Conservation (phyloP, 2,329 filamentous ascomycete genomes). For the Teratosphaeria pseudoeucalypti region DNA sequence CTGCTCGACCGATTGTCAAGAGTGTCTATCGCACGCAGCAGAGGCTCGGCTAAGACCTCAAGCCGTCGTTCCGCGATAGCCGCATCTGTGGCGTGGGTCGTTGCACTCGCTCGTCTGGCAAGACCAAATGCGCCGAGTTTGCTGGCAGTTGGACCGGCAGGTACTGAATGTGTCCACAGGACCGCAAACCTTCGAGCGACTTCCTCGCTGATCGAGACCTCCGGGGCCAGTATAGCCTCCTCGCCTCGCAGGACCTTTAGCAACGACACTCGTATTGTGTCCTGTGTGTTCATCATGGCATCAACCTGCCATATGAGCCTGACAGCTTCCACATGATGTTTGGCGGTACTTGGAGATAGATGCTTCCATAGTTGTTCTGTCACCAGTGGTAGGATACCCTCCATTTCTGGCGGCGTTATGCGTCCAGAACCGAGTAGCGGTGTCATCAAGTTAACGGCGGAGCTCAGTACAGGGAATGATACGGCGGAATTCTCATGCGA, state of each 20-base stretch:
- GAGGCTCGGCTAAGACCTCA: conserved; percentile 65
- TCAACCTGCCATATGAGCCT: conserved; percentile 81
- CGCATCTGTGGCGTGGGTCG: conserved; percentile 14
- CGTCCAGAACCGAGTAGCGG: conserved; percentile 3
- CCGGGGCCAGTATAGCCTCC: background rate
- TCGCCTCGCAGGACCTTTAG: conserved; percentile 1
- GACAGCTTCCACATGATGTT: conserved; percentile 89
- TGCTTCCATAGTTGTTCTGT: conserved; percentile 68
- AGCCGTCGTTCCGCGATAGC: conserved; percentile 10
- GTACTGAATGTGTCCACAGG: conserved; percentile 67
- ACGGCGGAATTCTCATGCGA: background rate
- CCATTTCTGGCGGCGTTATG: conserved; percentile 32
- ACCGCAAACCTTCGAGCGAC: conserved; percentile 60
- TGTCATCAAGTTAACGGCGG: conserved; percentile 12
- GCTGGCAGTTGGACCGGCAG: conserved; percentile 9
- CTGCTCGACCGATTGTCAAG: conserved; percentile 63
- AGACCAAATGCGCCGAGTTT: conserved; percentile 4
- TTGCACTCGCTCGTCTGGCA: conserved; percentile 20
- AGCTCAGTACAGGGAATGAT: conserved; percentile 13
- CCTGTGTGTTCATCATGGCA: conserved; percentile 10
- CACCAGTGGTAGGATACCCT: conserved; percentile 46
- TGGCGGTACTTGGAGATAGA: conserved; percentile 70
- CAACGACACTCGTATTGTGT: conserved; percentile 13
- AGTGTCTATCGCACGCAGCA: conserved; percentile 73
- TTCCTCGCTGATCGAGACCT: conserved; percentile 30